A percentile compares a stretch with the other conserved stretches of the same genome.
Conservation (phyloP, 768 basidiomycete species). For the Leccinum disarticulatum region DNA sequence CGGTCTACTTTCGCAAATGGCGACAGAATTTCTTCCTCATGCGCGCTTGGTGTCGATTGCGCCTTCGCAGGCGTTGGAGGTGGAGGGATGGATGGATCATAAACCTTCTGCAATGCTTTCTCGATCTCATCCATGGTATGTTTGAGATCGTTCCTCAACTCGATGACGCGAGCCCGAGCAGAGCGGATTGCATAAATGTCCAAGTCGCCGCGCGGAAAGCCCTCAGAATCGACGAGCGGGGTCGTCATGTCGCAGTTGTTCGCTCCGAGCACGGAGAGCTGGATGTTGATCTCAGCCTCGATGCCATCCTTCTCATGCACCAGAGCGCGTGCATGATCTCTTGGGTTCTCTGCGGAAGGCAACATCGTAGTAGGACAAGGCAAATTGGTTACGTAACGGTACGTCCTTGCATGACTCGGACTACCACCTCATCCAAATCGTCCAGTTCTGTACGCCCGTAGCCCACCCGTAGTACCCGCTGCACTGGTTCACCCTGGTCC, state of each 20-base stretch:
- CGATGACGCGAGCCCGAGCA: constrained; percentile 75
- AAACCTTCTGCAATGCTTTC: constrained; percentile 67
- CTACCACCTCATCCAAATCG: too few species aligned
- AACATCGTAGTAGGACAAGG: constrained; percentile 12
- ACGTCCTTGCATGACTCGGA: too few species aligned
- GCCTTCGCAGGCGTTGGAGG: constrained; percentile 24
- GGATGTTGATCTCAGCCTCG: constrained; percentile 66
- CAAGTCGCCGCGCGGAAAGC: constrained; percentile 86
- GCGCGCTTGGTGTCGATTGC: constrained; percentile 23
- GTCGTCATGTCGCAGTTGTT: constrained; percentile 67
- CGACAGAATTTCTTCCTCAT: constrained; percentile 13
- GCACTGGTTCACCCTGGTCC: too few species aligned
- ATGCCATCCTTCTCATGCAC: constrained; percentile 70
- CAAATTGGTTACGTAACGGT: not conserved
- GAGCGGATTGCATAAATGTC: constrained; percentile 77
- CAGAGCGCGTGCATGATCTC: constrained; percentile 60
- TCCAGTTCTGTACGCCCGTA: too few species aligned
- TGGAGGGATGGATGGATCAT: constrained; percentile 41
- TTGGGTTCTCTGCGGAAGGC: constrained; percentile 44
- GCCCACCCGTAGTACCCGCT: too few species aligned
- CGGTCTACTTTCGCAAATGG: constrained; percentile 84
- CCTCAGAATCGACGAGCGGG: constrained; percentile 81
- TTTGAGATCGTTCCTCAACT: constrained; percentile 76
- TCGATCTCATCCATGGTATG: constrained; percentile 65
- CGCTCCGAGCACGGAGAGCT: constrained; percentile 59